Evolutionary conservation across 2,329 filamentous ascomycete genomes (phyloP), one percentile per base, ranked within the genome.

Genomic region (Pyrenochaeta sp.): DNA sequence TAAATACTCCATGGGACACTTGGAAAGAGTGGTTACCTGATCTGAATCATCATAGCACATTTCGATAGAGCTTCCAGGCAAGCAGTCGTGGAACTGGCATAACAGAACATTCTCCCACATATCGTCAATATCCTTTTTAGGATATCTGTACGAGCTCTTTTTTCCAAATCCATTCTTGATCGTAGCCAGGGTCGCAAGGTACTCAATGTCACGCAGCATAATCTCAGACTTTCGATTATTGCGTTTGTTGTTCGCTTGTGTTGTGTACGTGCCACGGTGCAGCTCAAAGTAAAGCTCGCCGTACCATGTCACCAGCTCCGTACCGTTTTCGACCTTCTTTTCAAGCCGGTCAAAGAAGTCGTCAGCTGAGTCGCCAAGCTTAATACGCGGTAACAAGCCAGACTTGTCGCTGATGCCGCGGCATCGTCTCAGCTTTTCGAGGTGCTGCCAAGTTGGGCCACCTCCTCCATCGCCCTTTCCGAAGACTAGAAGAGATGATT

Each of bases 1-100:
- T 30, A 6, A 27, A 15, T n/a, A 6, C 1, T 15, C 24, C 42
- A 5, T 10, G 7, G 9, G 10, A 12, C 19, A 5, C 10, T 24
- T 27, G 13, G 2, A 19, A 1, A 9, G 13, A 10, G 9, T 24
- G 62, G 74, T 48, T 67, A 82, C 80, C 84, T 93, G 86, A 73
- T 97, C 91, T 2, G 93, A 96, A 74, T 99, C 95, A 75, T 96
- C 92, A 71, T 98, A 98, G 77, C 93, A 97, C 93, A 98, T 97
- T 77, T 96, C 93, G 68, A 99, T 98, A 34, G 88, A 91, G 74
- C 92, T 97, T 54, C 95, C 95, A 0, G 95, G 95, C 50, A 99
- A 84, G 75, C 95, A 98, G 75, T 99, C 95, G 66, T 99, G 95
- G 83, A 99, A 99, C 72, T 99, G 95, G 66, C 94, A 98, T 27